Base-by-base conservation (phyloP, 805 yeast species). In the Hanseniaspora occidentalis region DNA sequence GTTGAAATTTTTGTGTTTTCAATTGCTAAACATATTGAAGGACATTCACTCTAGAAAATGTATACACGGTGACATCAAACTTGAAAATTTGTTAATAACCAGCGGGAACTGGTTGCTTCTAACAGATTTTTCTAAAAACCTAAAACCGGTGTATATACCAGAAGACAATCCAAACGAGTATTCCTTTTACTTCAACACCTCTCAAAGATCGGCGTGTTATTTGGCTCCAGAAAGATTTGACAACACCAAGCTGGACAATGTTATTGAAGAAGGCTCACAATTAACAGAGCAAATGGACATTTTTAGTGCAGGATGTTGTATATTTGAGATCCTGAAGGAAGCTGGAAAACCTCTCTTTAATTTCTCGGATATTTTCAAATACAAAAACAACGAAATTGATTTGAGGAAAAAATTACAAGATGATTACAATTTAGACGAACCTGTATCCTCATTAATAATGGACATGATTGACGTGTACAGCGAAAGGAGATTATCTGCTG, bases 151-250 rank as follows among this genome's bases (percentile, higher is more conserved):
- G 0, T 76, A 70, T 49, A 61, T 92, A 24, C 96, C 97, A 0
- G 95, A 84, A 47, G 92, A 86, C 49, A 89, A 92, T 52, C 96
- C 97, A 0, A 82, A 88, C 10, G 89, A 82, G 46, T 92, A 83
- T 51, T 77, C 92, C 1, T 92, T 89, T 53, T 92, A 79, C 58
- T 92, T 88, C 55, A 97, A 92, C 60, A 84, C 89, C 2, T 82
- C 94, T 2, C 84, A 76, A 54, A 67, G 96, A 47, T 69, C 95
- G 50, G 72, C 76, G 2, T 92, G 98, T 58, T 89, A 89, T 57
- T 58, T 92, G 34, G 97, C 98, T 0, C 98, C 98, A 0, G 98
- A 92, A 56, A 65, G 98, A 47, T 89, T 92, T 51, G 58, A 52
- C 26, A 46, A 47, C 17, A 27, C 43, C 39, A 41, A 42, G 19